Evolutionary conservation across 768 basidiomycete genomes (phyloP), one percentile per base, ranked within the genome.

Genomic region (Galerina sulciceps): DNA sequence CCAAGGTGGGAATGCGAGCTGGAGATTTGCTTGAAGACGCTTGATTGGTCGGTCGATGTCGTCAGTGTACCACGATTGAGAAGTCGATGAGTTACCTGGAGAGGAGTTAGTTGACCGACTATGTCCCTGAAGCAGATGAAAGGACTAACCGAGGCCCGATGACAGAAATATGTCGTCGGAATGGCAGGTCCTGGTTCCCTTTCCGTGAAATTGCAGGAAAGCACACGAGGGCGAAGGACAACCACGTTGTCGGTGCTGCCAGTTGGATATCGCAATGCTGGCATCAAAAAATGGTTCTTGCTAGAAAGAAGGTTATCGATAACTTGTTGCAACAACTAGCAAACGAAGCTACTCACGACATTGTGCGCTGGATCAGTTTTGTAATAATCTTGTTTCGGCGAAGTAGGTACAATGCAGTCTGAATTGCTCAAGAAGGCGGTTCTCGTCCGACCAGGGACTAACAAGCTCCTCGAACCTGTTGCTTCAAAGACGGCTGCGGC

Each of bases 311-410:
- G 43, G 14, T 44, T 23, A 5, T 20, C 36, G 20, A 9, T 59
- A 26, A 45, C 22, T 18, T 35, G 37, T 13, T 23, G 15, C 37
- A 17, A 38, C 1, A 13, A 31, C 2, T 26, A 13, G 20, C 10
- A n/a, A 31, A 35, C 9, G 10, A 42, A 55, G 3, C 22, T 3
- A 66, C 71, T 41, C 63, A 80, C 80, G 18, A 71, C 70, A 53
- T 81, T 79, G 65, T 84, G 82, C 2, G 79, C 69, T 34, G 81
- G 76, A 63, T 83, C 82, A 0, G 82, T 84, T 56, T 66, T 73
- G 47, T 75, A 79, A 63, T 79, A 81, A 3, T 60, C 59, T 8
- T 70, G 64, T 11, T 42, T 34, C 0, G 51, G 54, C 0, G 61
- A 59, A 10, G 62, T 49, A 1, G 72, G 61, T 1, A 42, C 17